Evolutionary conservation across 202 grass and related monocot species (phyloP), one percentile per base, ranked within the genome.

Genomic region (Panicum virgatum): DNA sequence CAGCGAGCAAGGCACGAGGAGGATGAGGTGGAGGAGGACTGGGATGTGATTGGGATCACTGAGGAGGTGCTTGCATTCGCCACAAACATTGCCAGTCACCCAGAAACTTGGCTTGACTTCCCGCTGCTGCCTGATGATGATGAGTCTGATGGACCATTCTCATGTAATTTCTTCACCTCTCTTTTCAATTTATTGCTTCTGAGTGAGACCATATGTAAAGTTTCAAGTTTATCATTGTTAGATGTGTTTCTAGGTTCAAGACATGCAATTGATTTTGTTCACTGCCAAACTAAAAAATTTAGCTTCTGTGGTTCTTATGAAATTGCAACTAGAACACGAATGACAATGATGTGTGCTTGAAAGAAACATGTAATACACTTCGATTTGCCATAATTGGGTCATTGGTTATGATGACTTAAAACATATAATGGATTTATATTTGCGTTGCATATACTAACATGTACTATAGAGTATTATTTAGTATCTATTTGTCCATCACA

Each of bases 91-190:
- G 90, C 93, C 20, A 96, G 88, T 87, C 92, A 99, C 79, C 96
- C 96, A 12, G 96, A 99, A 87, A 99, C 96, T 19, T 99, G 93
- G 96, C 84, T 99, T 0, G 96, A 99, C 85, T 99, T 99, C 80
- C 96, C 96, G 3, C 72, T 99, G 69, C 77, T 99, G 22, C 92
- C 91, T 73, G 92, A 99, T 0, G 93, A 99, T 19, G 96, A 98
- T 39, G 96, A 98, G 38, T 83, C 78, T 1, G 93, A 93, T 48
- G 91, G 96, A 52, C 87, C 85, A 38, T 92, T 87, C 83, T 90
- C 89, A 71, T 91, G 83, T 92, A 86, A 88, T 82, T 75, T 36
- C 44, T 83, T 80, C 30, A 80, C 15, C 22, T 77, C 32, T 62
- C 27, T 12, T 2, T 47, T 53, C 67, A 38, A 18, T 12, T 42